Conservation (phyloP, 352 stramenopile genomes). For the Phytophthora chlamydospora region DNA sequence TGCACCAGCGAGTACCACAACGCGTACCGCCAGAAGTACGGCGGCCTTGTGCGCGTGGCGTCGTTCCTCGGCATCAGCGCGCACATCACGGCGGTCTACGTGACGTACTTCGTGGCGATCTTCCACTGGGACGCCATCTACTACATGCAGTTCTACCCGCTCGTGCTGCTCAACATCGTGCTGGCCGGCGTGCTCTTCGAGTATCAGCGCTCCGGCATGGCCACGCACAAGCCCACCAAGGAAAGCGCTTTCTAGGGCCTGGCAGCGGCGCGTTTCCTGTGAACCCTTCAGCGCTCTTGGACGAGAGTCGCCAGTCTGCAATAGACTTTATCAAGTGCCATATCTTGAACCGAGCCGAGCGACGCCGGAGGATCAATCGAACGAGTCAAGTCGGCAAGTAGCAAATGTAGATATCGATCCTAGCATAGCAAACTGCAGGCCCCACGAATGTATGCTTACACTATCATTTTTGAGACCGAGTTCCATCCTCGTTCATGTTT, state of each 20-base stretch:
- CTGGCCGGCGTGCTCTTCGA: slow-evolving; percentile 55
- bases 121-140: slow-evolving; percentile 78
- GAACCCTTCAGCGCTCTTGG: slow-evolving; percentile 1
- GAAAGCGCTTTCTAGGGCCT: slow-evolving; percentile 37
- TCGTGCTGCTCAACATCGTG: slow-evolving; percentile 69
- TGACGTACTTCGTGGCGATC: slow-evolving; percentile 71
- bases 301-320: no score
- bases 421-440: slow-evolving; percentile 24
- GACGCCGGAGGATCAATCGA: slow-evolving; percentile 14
- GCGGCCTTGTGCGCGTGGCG: slow-evolving; percentile 65
- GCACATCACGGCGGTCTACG: slow-evolving; percentile 74
- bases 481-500: slow-evolving; percentile 2
- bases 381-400: slow-evolving; percentile 28
- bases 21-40: slow-evolving; percentile 64
- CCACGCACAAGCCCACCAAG: slow-evolving; percentile 47
- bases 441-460: slow-evolving; percentile 42
- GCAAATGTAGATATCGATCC: slow-evolving; percentile 48
- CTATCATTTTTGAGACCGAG: slow-evolving; percentile 26
- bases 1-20: slow-evolving; percentile 70
- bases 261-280: neutral
- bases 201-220: slow-evolving; percentile 77
- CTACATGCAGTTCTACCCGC: slow-evolving; percentile 83
- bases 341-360: slow-evolving; percentile 7
- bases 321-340: no score
- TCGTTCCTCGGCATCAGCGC: slow-evolving; percentile 87